These are phyloP conservation scores for Candida broadrunensis DNA, from an alignment of 805 yeast species.

Conservation along the genomic window DNA sequence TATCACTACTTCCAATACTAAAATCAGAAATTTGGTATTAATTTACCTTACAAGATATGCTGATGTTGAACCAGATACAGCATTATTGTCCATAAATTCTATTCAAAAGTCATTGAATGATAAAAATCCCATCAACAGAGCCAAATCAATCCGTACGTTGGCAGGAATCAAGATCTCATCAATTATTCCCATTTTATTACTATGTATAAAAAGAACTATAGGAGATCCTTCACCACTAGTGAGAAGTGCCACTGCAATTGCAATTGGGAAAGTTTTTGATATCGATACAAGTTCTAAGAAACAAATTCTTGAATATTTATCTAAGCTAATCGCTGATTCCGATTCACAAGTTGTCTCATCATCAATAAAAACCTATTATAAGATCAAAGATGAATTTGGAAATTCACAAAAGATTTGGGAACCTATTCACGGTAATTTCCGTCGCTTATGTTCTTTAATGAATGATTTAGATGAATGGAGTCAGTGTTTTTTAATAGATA, in stretches of 20 bases:
- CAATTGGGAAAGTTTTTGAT: constrained; percentile 57
- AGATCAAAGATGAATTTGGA: constrained; percentile 40
- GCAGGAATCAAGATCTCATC: constrained; percentile 82
- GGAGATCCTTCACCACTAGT: constrained; percentile 76
- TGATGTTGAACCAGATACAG: constrained; percentile 83
- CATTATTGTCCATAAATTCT: constrained; percentile 84
- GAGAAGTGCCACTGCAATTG: constrained; percentile 73
- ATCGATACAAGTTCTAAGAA: constrained; percentile 39
- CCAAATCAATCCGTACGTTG: constrained; percentile 73
- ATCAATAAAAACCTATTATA: constrained; percentile 56
- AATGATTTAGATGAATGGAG: constrained; percentile 70
- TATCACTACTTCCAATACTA: constrained; percentile 62
- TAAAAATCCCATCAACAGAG: constrained; percentile 62
- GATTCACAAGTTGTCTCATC: constrained; percentile 67
- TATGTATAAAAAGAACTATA: constrained; percentile 67
- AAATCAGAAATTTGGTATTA: constrained; percentile 73
- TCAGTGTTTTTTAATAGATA: constrained; percentile 55
- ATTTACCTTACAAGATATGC: constrained; percentile 73
- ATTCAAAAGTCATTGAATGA: constrained; percentile 81
- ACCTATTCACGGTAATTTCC: constrained; percentile 67
- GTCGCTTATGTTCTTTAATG: constrained; percentile 50
- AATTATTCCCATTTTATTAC: constrained; percentile 71
- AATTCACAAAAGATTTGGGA: constrained; percentile 45
- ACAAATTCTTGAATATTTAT: constrained; percentile 50
- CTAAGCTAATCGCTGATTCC: constrained; percentile 58